Evolutionary conservation across 495 filamentous ascomycete species (phyloP), one percentile per base, ranked within the genome.

Genomic region (Articulospora tetracladia): DNA sequence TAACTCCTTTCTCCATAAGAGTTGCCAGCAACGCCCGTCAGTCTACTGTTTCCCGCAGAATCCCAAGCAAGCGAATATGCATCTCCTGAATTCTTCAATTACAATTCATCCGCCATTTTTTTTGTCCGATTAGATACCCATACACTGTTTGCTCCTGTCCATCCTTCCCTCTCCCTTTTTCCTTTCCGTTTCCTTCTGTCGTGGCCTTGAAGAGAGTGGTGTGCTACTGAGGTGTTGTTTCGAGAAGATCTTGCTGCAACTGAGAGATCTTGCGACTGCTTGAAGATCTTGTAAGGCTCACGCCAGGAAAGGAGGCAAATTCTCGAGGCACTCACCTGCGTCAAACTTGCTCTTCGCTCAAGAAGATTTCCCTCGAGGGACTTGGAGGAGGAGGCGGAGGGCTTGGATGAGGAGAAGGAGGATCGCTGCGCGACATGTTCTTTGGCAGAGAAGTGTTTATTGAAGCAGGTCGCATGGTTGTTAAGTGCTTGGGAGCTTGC

Each of bases 311-410:
- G n/a, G 4, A 6, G 39, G 11, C 39, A 44, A 44, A n/a, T 15
- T 44, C 17, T 19, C 11, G 7, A 19, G 3, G 39, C 17, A 44
- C 17, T 44, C 15, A 44, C 39, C 39, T 44, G 10, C 39, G 8
- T 44, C 39, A 44, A 44, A 44, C n/a, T 15, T 44, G 11, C 39
- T 44, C 17, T 17, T 44, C 7, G 39, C 49, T 34, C 8, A 47
- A 23, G 28, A 22, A 36, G 19, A 57, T 20, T 10, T 26, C 60
- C 39, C 60, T 63, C n/a, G 70, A 68, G 27, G 76, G 76, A 62
- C 75, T 79, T 26, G 76, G 76, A 26, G 76, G 76, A 6, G 76
- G 76, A 32, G 76, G 75, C 19, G 76, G 76, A 10, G 76, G 76
- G 28, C 74, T 73, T 20, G 76, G 75, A 23, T 75, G 76, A 46